Evolutionary conservation across 2,329 filamentous ascomycete species (phyloP).

Genomic region (Aspergillus fumigatus): DNA sequence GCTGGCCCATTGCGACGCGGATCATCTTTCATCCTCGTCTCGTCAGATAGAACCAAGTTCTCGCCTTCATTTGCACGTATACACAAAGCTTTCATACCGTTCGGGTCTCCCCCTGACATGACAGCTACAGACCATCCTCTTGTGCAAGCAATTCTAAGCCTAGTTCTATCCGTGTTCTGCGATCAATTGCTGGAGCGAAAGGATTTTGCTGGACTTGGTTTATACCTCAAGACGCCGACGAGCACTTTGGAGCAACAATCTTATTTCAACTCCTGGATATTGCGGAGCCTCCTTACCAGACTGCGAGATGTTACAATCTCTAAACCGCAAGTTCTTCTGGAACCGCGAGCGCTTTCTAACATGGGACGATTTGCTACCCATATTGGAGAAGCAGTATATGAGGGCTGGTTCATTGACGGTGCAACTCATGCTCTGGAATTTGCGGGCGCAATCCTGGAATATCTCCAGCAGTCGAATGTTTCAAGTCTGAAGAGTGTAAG

Average conservation of each 20-base stretch:
- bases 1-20: conserved; percentile 68
- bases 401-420: conserved; percentile 93
- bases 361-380: conserved; percentile 75
- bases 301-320: conserved; percentile 66
- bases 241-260: conserved; percentile 93
- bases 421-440: conserved; percentile 82
- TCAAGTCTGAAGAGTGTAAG: conserved; percentile 78
- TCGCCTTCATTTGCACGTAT: conserved; percentile 59
- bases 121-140: conserved; percentile 59
- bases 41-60: conserved; percentile 59
- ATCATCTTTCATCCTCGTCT: conserved; percentile 88
- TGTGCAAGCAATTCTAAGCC: conserved; percentile 69
- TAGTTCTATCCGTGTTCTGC: conserved; percentile 74
- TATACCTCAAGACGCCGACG: conserved; percentile 84
- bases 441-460: conserved; percentile 77
- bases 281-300: conserved; percentile 69
- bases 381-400: conserved; percentile 84
- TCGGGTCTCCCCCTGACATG: conserved; percentile 26
- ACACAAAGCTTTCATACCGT: conserved; percentile 57
- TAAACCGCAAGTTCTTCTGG: conserved; percentile 67
- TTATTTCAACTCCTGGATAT: conserved; percentile 87
- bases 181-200: conserved; percentile 83
- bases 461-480: conserved; percentile 80
- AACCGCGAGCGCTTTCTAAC: conserved; percentile 82
- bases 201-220: conserved; percentile 81